phyloP scores from a whole-genome alignment of 2,329 filamentous ascomycete genomes.

The Penicillium brevicompactum region DNA sequence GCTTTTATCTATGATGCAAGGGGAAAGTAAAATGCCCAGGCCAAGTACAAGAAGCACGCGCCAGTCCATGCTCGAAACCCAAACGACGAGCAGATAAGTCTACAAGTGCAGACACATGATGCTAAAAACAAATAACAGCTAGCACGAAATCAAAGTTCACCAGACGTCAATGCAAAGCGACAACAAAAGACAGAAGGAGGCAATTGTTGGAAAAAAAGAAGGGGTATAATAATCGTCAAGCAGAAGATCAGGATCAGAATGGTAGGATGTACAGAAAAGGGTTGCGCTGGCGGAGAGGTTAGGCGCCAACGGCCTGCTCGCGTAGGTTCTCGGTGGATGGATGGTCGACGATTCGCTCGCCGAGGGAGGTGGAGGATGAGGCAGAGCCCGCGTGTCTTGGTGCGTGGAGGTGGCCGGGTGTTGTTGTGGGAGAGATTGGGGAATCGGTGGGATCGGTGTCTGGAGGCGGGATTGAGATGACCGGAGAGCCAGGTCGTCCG shows the following conservation, averaged over 20 bases:
- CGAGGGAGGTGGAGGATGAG: conserved; percentile 20
- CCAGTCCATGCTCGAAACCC: conserved; percentile 1
- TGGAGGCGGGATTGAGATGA: not conserved
- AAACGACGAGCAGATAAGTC: not conserved
- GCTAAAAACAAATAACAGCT: conserved; percentile 1
- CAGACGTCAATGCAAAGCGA: conserved; percentile 17
- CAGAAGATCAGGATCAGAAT: conserved; percentile 18
- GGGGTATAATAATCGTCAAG: conserved; percentile 18
- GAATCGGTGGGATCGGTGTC: not conserved
- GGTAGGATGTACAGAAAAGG: conserved; percentile 21
- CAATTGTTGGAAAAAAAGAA: conserved; percentile 13
- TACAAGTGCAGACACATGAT: not conserved
- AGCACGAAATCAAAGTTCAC: conserved; percentile 1
- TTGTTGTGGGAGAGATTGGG: conserved; percentile 12
- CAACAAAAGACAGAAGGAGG: conserved; percentile 11
- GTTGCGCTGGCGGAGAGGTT: not conserved
- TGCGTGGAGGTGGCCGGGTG: conserved; percentile 13
- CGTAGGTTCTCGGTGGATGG: conserved; percentile 26
- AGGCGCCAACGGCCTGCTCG: conserved; percentile 25
- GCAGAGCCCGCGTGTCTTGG: conserved; percentile 11
- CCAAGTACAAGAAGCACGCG: not conserved
- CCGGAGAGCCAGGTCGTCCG: conserved; percentile 1
- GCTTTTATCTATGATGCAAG: conserved; percentile 12
- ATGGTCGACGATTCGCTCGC: conserved; percentile 17
- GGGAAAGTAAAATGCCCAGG: not conserved